Evolutionary conservation across 768 basidiomycete genomes (phyloP).

Genomic region (Grammothele lineata): DNA sequence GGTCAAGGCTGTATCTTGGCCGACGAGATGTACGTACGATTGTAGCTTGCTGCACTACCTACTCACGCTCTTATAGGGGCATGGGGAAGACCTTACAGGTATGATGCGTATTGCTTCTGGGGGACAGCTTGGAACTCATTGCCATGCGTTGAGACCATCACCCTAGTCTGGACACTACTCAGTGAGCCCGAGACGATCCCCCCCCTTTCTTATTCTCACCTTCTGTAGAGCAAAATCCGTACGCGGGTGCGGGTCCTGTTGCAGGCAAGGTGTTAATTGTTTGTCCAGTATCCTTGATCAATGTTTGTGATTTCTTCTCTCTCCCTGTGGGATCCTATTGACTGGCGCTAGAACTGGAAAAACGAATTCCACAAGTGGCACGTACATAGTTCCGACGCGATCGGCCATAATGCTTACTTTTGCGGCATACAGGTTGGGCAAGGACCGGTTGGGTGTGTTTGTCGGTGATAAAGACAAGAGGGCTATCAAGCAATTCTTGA

Average conservation of each 20-base stretch:
- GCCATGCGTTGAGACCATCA: conserved; percentile 90
- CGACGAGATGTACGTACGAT: conserved; percentile 75
- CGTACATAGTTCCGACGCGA: background rate
- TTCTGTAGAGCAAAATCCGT: conserved; percentile 76
- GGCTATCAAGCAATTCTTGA: conserved; percentile 65
- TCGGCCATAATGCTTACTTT: conserved; percentile 30
- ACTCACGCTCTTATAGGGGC: conserved; percentile 53
- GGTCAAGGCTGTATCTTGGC: conserved; percentile 94
- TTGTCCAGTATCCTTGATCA: conserved; percentile 88
- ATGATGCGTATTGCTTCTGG: too few relatives aligned
- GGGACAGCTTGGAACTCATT: too few relatives aligned
- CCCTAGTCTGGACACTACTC: conserved; percentile 89
- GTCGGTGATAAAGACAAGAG: conserved; percentile 55
- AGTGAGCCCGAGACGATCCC: conserved; percentile 53
- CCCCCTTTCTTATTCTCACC: background rate
- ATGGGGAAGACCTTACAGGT: conserved; percentile 95
- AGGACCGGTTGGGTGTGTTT: conserved; percentile 53
- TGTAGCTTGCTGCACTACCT: background rate
- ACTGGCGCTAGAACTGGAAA: conserved; percentile 95
- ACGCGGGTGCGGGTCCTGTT: conserved; percentile 47
- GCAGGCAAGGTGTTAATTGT: conserved; percentile 87
- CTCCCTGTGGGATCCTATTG: too few relatives aligned
- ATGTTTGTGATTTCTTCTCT: too few relatives aligned
- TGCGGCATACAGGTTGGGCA: conserved; percentile 41
- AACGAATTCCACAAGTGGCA: conserved; percentile 95